phyloP scores from a whole-genome alignment of 1,139 yeast species.

The Diutina scorzettiae region DNA sequence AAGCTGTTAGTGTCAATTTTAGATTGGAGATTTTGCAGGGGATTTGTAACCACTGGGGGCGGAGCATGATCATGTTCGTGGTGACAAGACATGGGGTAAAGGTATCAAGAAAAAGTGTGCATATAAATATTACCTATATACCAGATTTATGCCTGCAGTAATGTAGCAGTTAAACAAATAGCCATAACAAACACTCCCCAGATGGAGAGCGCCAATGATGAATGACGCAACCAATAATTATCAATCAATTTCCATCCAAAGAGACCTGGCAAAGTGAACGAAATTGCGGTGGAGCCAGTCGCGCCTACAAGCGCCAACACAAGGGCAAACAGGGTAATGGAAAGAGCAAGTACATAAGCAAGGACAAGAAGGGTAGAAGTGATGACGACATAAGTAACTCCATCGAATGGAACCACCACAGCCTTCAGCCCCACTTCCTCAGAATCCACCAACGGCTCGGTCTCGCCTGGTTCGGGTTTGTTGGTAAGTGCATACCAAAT shows the following conservation, averaged over 20 bases:
- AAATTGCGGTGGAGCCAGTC: slow-evolving; percentile 48
- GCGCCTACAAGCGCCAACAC: slow-evolving; percentile 49
- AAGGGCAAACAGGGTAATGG: slow-evolving; percentile 40
- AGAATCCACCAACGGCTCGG: slow-evolving; percentile 11
- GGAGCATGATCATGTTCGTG: slow-evolving; percentile 28
- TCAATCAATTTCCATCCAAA: slow-evolving; percentile 40
- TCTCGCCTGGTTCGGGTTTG: slow-evolving; percentile 7
- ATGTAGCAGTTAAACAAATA: slow-evolving; percentile 27
- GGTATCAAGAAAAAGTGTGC: too few relatives aligned
- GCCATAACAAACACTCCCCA: slow-evolving; percentile 35
- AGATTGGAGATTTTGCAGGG: slow-evolving; percentile 54
- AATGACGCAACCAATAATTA: not conserved
- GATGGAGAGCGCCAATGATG: slow-evolving; percentile 18
- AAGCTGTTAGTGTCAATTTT: slow-evolving; percentile 53
- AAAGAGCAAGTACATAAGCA: slow-evolving; percentile 34
- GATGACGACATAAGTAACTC: slow-evolving; percentile 31
- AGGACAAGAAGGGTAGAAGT: slow-evolving; percentile 32
- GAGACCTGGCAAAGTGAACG: slow-evolving; percentile 47
- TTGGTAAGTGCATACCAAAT: slow-evolving; percentile 39
- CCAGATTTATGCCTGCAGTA: slow-evolving; percentile 9
- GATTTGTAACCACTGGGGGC: slow-evolving; percentile 55
- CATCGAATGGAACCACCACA: slow-evolving; percentile 39
- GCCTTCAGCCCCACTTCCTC: not conserved
- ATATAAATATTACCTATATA: too few relatives aligned
- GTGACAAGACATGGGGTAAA: slow-evolving; percentile 5